A percentile compares a stretch with the other conserved stretches of the same genome.
phyloP scores from a whole-genome alignment of 805 yeast species.

The Scheffersomyces stipitis region DNA sequence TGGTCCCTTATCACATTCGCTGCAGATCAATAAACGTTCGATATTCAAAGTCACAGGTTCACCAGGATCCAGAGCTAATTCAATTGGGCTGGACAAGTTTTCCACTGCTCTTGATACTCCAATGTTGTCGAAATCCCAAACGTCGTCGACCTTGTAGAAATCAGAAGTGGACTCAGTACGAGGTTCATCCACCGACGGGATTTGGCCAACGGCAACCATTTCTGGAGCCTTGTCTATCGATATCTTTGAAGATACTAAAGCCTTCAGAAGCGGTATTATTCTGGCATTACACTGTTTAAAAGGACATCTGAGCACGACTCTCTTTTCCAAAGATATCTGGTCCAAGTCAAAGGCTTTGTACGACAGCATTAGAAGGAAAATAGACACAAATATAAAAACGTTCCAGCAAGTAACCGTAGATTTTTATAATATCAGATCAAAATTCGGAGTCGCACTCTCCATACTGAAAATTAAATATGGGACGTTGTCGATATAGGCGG shows the following conservation, averaged over 20 bases:
- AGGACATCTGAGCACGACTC: conserved; percentile 18
- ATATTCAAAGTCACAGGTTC: conserved; percentile 27
- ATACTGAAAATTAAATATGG: too few relatives aligned
- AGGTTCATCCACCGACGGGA: background rate
- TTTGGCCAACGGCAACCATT: conserved; percentile 18
- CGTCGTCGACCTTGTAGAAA: conserved; percentile 52
- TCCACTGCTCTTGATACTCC: conserved; percentile 60
- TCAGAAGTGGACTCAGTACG: conserved; percentile 4
- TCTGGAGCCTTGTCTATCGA: conserved; percentile 26
- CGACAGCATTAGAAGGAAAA: too few relatives aligned
- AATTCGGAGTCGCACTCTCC: too few relatives aligned
- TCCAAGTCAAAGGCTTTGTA: too few relatives aligned
- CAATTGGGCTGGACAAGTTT: conserved; percentile 23
- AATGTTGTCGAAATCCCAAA: conserved; percentile 79
- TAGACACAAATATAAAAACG: too few relatives aligned
- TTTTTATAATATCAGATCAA: too few relatives aligned
- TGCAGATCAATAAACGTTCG: conserved; percentile 60
- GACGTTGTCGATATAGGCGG: too few relatives aligned
- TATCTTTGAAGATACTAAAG: conserved; percentile 5
- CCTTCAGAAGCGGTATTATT: conserved; percentile 19
- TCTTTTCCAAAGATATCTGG: background rate
- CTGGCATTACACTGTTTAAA: conserved; percentile 19
- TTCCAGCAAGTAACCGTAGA: too few relatives aligned
- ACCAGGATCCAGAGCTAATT: conserved; percentile 1
- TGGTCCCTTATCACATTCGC: conserved; percentile 80